These are phyloP conservation scores for Dioszegia crocea DNA, from an alignment of 768 basidiomycete genomes.

Conservation along the genomic window DNA sequence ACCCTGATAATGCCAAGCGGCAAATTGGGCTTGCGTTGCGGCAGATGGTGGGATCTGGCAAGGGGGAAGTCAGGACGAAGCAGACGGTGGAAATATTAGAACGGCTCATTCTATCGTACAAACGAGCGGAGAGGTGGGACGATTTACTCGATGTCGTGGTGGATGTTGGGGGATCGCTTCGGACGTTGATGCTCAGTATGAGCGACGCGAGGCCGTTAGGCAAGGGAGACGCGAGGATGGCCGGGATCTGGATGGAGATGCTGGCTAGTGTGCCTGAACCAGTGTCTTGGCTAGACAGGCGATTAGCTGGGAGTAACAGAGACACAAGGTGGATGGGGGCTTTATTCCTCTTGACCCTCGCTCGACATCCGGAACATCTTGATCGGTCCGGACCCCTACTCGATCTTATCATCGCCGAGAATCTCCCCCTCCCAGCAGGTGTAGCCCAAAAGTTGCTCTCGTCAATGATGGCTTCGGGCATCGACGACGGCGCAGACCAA, in stretches of 20 bases:
- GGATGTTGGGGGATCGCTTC: not conserved
- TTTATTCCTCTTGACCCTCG: not conserved
- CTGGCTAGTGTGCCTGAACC: not conserved
- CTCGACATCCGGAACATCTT: not conserved
- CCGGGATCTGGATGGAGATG: not conserved
- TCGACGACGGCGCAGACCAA: not conserved
- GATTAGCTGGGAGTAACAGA: not conserved
- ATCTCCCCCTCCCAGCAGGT: not conserved
- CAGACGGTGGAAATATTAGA: not conserved
- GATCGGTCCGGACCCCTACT: not conserved
- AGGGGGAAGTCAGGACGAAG: not conserved
- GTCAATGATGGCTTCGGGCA: not conserved
- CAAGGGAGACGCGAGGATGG: not conserved
- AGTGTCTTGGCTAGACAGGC: not conserved
- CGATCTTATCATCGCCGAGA: not conserved
- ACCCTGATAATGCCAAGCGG: not conserved
- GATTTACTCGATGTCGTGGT: not conserved
- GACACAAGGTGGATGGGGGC: constrained; percentile 7
- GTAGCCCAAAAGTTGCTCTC: not conserved
- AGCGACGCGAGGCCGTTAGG: not conserved
- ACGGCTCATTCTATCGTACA: not conserved
- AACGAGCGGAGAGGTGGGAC: not conserved
- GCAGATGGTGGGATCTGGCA: not conserved
- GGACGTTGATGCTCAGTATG: not conserved
- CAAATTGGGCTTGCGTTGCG: not conserved